A percentile compares a stretch with the other conserved stretches of the same genome.
phyloP scores from a whole-genome alignment of 768 basidiomycete species.

The Tylopilus intermedius region DNA sequence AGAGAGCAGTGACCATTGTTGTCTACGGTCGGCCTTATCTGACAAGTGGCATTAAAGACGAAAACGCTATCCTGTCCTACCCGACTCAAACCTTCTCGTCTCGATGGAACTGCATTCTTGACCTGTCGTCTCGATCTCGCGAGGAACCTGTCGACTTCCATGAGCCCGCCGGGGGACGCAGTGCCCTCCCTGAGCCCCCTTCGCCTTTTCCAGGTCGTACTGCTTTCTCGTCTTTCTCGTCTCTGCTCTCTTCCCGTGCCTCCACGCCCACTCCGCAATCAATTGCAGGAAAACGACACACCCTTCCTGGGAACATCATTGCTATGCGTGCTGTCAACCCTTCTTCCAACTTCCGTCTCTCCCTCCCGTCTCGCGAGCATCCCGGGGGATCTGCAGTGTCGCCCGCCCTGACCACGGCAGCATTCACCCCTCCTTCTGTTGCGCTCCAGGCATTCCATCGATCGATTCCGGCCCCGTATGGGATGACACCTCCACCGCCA shows the following conservation, averaged over 20 bases:
- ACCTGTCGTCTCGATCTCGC: constrained; percentile 46
- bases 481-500: constrained; percentile 32
- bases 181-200: constrained; percentile 67
- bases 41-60: constrained; percentile 18
- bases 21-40: constrained; percentile 70
- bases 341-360: constrained; percentile 18
- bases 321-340: constrained; percentile 29
- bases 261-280: constrained; percentile 26
- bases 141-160: constrained; percentile 19
- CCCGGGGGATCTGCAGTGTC: constrained; percentile 9
- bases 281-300: constrained; percentile 58
- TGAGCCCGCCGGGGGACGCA: constrained; percentile 16
- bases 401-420: constrained; percentile 2
- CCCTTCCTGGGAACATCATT: constrained; percentile 36
- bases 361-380: constrained; percentile 27
- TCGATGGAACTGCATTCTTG: constrained; percentile 86
- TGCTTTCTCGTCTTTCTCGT: constrained; percentile 16
- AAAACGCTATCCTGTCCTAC: constrained; percentile 33
- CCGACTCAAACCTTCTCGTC: constrained; percentile 78
- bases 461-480: constrained; percentile 29
- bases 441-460: constrained; percentile 31
- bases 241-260: constrained; percentile 24
- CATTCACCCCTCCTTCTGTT: constrained; percentile 33
- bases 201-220: constrained; percentile 65
- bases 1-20: constrained; percentile 74